Percentiles rank a stretch among this genome's conserved stretches.
Evolutionary conservation across 2,329 filamentous ascomycete species (phyloP).

Genomic region (Aspergillus terreus): DNA sequence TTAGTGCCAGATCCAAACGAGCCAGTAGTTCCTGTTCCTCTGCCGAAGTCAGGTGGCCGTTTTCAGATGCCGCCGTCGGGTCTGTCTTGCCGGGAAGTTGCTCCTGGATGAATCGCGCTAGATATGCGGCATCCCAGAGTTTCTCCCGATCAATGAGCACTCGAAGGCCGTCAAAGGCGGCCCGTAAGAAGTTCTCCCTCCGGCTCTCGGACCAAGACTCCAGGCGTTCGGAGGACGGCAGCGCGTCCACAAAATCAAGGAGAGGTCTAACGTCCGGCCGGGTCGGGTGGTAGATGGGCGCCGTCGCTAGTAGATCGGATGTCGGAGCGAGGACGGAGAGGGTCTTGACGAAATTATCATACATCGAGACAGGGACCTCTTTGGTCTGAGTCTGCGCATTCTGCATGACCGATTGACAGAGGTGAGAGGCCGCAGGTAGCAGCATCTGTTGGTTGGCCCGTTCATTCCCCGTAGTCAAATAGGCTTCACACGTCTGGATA

Average conservation of each 20-base stretch:
- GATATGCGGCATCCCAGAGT: conserved; percentile 23
- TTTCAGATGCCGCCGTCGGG: conserved; percentile 9
- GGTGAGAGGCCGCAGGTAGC: conserved; percentile 19
- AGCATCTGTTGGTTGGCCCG: conserved; percentile 15
- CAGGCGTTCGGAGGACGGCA: conserved; percentile 18
- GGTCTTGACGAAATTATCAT: conserved; percentile 29
- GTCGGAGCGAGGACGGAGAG: conserved; percentile 21
- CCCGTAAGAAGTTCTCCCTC: conserved; percentile 28
- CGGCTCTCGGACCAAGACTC: conserved; percentile 16
- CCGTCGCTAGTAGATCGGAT: conserved; percentile 24
- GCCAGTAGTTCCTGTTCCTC: conserved; percentile 23
- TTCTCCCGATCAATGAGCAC: conserved; percentile 32
- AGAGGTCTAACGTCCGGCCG: conserved; percentile 30
- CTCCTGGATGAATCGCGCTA: conserved; percentile 29
- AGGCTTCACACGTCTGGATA: conserved; percentile 22
- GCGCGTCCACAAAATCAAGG: conserved; percentile 23
- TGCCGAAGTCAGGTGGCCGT: conserved; percentile 12
- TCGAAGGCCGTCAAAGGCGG: conserved; percentile 37
- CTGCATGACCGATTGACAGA: conserved; percentile 24
- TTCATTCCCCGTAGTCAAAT: conserved; percentile 10
- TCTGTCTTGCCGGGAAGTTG: conserved; percentile 24
- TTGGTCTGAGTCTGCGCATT: conserved; percentile 18
- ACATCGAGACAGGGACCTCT: conserved; percentile 25
- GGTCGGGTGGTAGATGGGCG: conserved; percentile 37
- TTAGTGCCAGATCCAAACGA: conserved; percentile 21